Evolutionary conservation across 1,284 basidiomycete species (phyloP).

Genomic region (Ustilago shanxiensis): DNA sequence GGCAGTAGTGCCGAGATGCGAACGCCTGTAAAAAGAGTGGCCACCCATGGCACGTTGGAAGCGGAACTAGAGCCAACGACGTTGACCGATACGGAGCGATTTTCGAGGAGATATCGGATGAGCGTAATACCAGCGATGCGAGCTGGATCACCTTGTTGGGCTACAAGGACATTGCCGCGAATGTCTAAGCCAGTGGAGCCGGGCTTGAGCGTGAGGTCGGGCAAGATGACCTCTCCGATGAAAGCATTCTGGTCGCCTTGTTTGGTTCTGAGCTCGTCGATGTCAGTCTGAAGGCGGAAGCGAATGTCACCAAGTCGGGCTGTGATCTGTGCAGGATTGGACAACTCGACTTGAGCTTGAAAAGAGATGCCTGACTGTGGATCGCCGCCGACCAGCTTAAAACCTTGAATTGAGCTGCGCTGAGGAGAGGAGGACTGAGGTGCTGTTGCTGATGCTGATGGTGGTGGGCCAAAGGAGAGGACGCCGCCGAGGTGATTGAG

Average conservation of each 20-base stretch:
- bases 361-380: constrained; percentile 46
- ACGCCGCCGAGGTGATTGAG: constrained; percentile 48
- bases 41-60: constrained; percentile 50
- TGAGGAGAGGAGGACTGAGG: neutral
- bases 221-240: constrained; percentile 38
- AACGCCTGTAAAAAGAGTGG: constrained; percentile 35
- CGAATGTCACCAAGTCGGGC: constrained; percentile 32
- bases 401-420: constrained; percentile 35
- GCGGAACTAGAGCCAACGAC: constrained; percentile 28
- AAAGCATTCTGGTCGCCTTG: constrained; percentile 23
- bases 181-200: constrained; percentile 15
- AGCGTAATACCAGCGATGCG: constrained; percentile 33
- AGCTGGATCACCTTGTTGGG: constrained; percentile 8
- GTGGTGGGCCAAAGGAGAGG: constrained; percentile 20
- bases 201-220: constrained; percentile 30
- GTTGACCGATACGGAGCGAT: constrained; percentile 39
- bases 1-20: constrained; percentile 46
- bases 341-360: constrained; percentile 39
- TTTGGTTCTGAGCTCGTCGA: constrained; percentile 30
- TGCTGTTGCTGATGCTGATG: constrained; percentile 8
- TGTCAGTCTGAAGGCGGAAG: constrained; percentile 31
- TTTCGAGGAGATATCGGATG: constrained; percentile 53
- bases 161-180: constrained; percentile 29
- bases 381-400: constrained; percentile 50
- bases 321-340: constrained; percentile 41